Evolutionary conservation across 2,329 filamentous ascomycete species (phyloP).

Genomic region (Trichoderma lentiforme): DNA sequence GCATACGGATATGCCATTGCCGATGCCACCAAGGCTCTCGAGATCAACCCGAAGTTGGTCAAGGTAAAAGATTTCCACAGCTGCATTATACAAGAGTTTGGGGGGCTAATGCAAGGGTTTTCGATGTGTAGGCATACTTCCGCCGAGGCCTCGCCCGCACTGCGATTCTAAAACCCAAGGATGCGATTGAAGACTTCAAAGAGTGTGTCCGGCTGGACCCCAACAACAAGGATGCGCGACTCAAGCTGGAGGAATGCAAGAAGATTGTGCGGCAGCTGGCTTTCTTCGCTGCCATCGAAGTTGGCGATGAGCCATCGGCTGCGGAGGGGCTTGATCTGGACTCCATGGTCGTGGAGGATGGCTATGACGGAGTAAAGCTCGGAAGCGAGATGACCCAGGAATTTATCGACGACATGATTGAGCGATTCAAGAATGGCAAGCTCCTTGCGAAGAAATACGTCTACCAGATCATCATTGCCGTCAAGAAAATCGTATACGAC

Average conservation of each 20-base stretch:
- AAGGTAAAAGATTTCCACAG: conserved; percentile 59
- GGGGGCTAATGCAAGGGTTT: conserved; percentile 12
- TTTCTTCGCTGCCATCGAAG: conserved; percentile 92
- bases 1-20: conserved; percentile 89
- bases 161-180: conserved; percentile 82
- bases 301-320: conserved; percentile 87
- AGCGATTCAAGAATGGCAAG: conserved; percentile 94
- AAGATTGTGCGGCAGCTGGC: conserved; percentile 89
- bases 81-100: not conserved
- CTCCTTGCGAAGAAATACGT: conserved; percentile 95
- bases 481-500: conserved; percentile 84
- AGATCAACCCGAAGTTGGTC: conserved; percentile 80
- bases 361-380: conserved; percentile 80
- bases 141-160: conserved; percentile 87
- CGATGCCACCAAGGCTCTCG: conserved; percentile 87
- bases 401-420: conserved; percentile 96
- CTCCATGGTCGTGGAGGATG: conserved; percentile 74
- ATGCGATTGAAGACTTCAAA: conserved; percentile 89
- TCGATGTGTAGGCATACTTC: conserved; percentile 72
- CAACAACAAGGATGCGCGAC: conserved; percentile 81
- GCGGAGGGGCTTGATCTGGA: conserved; percentile 88
- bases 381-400: conserved; percentile 87
- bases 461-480: conserved; percentile 89
- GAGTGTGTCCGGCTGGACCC: conserved; percentile 85
- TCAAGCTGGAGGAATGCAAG: conserved; percentile 89